A percentile compares a stretch with the other conserved stretches of the same genome.
These are phyloP conservation scores for Pleurotus djamor DNA, from an alignment of 768 basidiomycete genomes.

Conservation along the genomic window DNA sequence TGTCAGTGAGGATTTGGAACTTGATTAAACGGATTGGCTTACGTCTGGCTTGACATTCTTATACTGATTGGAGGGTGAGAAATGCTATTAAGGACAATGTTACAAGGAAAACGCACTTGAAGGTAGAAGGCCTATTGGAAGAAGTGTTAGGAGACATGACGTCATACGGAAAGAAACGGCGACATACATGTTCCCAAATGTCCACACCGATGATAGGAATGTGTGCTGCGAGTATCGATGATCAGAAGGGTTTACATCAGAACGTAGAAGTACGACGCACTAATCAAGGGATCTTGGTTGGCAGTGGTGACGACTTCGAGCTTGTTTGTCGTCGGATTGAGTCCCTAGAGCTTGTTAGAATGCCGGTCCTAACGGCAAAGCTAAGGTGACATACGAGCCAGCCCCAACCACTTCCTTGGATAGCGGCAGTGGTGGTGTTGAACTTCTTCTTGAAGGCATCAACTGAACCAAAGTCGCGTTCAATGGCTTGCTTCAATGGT, in stretches of 20 bases:
- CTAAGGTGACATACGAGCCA: conserved; percentile 68
- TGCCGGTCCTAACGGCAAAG: not conserved
- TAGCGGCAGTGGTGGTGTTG: conserved; percentile 84
- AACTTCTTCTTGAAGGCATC: conserved; percentile 85
- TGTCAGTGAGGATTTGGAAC: not conserved
- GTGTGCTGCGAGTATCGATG: conserved; percentile 50
- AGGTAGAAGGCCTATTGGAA: conserved; percentile 66
- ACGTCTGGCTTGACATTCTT: conserved; percentile 94
- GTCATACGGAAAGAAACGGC: conserved; percentile 8
- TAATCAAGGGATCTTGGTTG: conserved; percentile 89
- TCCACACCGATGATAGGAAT: conserved; percentile 93
- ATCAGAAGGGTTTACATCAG: not conserved
- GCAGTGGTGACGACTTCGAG: conserved; percentile 91
- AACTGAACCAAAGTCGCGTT: conserved; percentile 82
- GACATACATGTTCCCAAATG: conserved; percentile 90
- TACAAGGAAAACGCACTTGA: conserved; percentile 44
- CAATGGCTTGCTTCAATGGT: conserved; percentile 72
- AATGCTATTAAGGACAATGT: no score
- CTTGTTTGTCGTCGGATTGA: conserved; percentile 59
- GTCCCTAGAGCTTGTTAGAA: conserved; percentile 47
- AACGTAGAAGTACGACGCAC: conserved; percentile 18
- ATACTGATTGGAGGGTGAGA: no score
- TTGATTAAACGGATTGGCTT: conserved; percentile 27
- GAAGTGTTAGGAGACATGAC: conserved; percentile 6
- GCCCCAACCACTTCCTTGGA: conserved; percentile 99